Conservation (phyloP, 768 basidiomycete species). For the Termitomyces sp. region DNA sequence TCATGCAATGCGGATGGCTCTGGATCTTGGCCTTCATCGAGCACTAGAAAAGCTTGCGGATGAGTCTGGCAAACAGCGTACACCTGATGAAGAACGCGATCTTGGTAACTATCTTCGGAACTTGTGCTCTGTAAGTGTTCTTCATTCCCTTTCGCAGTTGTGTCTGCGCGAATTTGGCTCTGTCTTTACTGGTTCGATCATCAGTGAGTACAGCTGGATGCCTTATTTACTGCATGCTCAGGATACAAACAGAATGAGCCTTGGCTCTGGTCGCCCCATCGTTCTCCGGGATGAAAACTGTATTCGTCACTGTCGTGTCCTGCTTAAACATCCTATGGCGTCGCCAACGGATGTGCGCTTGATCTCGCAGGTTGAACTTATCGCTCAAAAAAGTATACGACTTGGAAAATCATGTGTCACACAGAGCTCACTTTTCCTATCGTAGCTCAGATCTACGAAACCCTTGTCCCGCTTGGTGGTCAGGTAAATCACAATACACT, state of each 20-base stretch:
- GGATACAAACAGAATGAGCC: constrained; percentile 59
- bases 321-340: constrained; percentile 81
- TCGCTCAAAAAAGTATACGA: constrained; percentile 77
- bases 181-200: constrained; percentile 97
- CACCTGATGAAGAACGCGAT: constrained; percentile 83
- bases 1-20: constrained; percentile 93
- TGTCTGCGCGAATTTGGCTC: constrained; percentile 91
- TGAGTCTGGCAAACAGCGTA: constrained; percentile 54
- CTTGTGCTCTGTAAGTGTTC: background rate
- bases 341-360: constrained; percentile 88
- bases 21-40: constrained; percentile 89
- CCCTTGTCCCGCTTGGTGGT: constrained; percentile 78
- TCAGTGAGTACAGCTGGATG: constrained; percentile 51
- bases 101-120: constrained; percentile 46
- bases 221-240: background rate
- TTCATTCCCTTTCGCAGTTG: constrained; percentile 41
- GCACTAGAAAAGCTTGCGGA: constrained; percentile 90
- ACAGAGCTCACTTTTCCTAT: constrained; percentile 2
- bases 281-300: constrained; percentile 86
- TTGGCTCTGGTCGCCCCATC: constrained; percentile 88
- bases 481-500: constrained; percentile 82
- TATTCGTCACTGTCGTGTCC: constrained; percentile 75
- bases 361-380: constrained; percentile 82
- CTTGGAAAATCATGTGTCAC: background rate
- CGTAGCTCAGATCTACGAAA: constrained; percentile 89